These are phyloP conservation scores for Amborella trichopoda DNA, from an alignment of 164 flowering plant species.

Conservation along the genomic window DNA sequence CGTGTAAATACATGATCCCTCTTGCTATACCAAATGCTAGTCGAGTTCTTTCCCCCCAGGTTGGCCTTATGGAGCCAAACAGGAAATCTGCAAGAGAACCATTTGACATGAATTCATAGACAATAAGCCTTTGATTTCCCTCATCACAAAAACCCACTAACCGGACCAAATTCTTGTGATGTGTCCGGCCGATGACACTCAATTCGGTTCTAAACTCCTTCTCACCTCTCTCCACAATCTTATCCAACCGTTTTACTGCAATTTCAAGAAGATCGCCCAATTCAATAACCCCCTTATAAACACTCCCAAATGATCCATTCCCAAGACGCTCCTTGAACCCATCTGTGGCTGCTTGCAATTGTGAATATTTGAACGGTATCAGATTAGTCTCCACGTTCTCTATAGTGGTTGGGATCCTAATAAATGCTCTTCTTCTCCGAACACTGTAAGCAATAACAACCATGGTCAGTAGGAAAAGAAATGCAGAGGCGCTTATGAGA, in stretches of 20 bases:
- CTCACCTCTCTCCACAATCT: constrained; percentile 3
- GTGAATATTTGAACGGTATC: no score
- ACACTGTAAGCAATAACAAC: no score
- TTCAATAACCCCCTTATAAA: constrained; percentile 5
- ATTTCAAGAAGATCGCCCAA: neutral
- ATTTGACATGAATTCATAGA: constrained; percentile 10
- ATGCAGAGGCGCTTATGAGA: constrained; percentile 4
- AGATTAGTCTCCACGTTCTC: no score
- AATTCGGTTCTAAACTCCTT: constrained; percentile 11
- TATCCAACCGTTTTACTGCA: constrained; percentile 11
- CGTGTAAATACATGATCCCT: constrained; percentile 13
- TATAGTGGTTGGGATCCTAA: no score
- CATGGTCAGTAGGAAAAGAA: no score
- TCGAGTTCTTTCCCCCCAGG: constrained; percentile 6
- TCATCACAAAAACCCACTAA: constrained; percentile 11
- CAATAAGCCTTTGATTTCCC: constrained; percentile 5
- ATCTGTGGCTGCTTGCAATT: constrained; percentile 4
- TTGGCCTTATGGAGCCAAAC: constrained; percentile 4
- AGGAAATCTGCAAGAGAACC: constrained; percentile 12
- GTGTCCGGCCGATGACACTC: constrained; percentile 7
- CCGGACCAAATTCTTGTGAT: constrained; percentile 12
- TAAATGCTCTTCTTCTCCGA: no score
- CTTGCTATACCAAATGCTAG: constrained; percentile 9
- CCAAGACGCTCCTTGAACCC: constrained; percentile 7
- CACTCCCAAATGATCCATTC: constrained; percentile 7